phyloP scores from a whole-genome alignment of 495 filamentous ascomycete genomes.

The Penicillium herquei region DNA sequence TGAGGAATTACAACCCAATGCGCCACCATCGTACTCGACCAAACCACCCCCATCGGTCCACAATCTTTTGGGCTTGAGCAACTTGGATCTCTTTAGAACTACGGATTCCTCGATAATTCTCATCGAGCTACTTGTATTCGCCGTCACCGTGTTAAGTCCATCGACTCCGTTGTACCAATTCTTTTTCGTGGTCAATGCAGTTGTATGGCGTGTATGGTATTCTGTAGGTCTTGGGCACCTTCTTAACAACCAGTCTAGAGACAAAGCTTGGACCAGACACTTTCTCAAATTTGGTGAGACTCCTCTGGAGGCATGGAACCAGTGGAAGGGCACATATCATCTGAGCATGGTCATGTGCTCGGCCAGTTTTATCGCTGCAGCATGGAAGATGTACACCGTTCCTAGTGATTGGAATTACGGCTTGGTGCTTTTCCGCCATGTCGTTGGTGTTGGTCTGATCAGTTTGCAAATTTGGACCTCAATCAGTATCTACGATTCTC shows the following conservation, averaged over 20 bases:
- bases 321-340: constrained; percentile 97
- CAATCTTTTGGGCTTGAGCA: constrained; percentile 75
- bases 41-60: constrained; percentile 66
- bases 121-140: constrained; percentile 68
- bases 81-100: constrained; percentile 82
- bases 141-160: constrained; percentile 72
- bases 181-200: constrained; percentile 77
- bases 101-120: constrained; percentile 79
- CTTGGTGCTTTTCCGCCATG: constrained; percentile 79
- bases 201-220: constrained; percentile 88
- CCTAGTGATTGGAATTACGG: constrained; percentile 84
- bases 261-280: constrained; percentile 92
- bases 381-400: constrained; percentile 92
- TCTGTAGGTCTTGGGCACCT: constrained; percentile 84
- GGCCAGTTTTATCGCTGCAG: constrained; percentile 81
- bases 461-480: constrained; percentile 91
- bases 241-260: constrained; percentile 78
- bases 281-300: constrained; percentile 96
- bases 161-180: constrained; percentile 69
- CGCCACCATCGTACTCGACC: constrained; percentile 34
- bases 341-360: constrained; percentile 88
- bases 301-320: constrained; percentile 87
- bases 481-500: constrained; percentile 89
- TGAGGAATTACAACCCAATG: constrained; percentile 40
- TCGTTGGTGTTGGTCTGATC: constrained; percentile 76